Conservation (phyloP, 176 grass and related monocot species). For the Panicum miliaceum region DNA sequence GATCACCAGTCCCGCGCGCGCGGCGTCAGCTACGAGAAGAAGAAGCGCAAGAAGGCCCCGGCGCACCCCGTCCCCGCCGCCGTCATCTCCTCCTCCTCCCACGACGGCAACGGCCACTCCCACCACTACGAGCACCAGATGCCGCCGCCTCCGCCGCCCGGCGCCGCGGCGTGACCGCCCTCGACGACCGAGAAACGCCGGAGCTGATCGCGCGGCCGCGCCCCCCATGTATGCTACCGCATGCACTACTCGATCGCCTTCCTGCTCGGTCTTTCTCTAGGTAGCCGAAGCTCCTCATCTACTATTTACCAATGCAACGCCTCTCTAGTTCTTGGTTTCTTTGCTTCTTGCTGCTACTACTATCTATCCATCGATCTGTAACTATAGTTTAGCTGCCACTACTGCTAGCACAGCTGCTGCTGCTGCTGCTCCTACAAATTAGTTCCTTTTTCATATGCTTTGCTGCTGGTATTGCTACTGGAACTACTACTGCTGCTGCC, state of each 20-base stretch:
- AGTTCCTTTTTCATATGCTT: conserved; percentile 35
- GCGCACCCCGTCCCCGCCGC: conserved; percentile 17
- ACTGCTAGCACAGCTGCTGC: conserved; percentile 5
- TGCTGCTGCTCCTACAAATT: conserved; percentile 30
- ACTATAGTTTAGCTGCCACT: conserved; percentile 23
- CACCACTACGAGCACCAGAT: conserved; percentile 41
- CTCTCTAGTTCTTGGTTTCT: conserved; percentile 7
- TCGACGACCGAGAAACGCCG: background rate
- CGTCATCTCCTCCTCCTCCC: conserved; percentile 31
- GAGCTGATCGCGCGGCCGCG: background rate
- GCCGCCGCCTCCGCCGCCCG: conserved; percentile 57
- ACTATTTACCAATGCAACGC: background rate
- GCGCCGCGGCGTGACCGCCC: conserved; percentile 36
- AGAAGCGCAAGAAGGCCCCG: conserved; percentile 83
- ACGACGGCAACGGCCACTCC: conserved; percentile 23
- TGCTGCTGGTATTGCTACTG: conserved; percentile 17
- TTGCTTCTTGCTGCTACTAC: background rate
- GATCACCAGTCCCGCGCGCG: conserved; percentile 87
- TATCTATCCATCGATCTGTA: conserved; percentile 21
- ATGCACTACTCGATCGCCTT: conserved; percentile 26
- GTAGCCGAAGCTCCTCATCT: conserved; percentile 16
- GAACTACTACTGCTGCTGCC: background rate
- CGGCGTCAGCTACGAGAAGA: conserved; percentile 96
- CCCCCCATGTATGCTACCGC: conserved; percentile 32
- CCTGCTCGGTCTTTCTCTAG: background rate